Evolutionary conservation across 2,329 filamentous ascomycete species (phyloP), one percentile per base, ranked within the genome.

Genomic region (Pseudofabraea citricarpa): DNA sequence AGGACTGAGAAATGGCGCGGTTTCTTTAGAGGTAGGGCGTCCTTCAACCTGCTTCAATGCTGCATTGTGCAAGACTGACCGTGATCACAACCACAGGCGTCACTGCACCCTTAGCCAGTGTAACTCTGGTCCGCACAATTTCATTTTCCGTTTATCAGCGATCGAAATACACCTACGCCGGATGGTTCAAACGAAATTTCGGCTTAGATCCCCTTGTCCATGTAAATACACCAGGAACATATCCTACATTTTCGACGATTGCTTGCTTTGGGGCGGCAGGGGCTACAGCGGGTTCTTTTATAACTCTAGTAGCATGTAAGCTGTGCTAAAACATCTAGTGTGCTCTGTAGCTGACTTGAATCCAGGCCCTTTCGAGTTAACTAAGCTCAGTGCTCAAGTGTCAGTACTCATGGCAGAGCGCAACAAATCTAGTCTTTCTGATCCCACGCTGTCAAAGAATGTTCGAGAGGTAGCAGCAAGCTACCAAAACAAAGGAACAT

Each of bases 331-430:
- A 31, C 27, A 9, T 12, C 6, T 15, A 7, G 13, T 8, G 24
- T 8, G 8, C 13, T 8, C 10, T n/a, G 41, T 47, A 44, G 46
- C 48, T 49, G 42, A 52, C 43, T 32, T 7, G 10, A 12, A 9
- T 37, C 10, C 44, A 85, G 81, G 81, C 59, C 88, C 88, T 1
- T 94, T 94, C 60, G 88, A 94, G 64, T 74, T 94, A 63, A 90
- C 87, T n/a, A 94, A 94, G 64, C 73, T 93, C 46, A 90, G 85
- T 62, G 87, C 88, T 13, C 88, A 94, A 63, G 85, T 93, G 16
- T 90, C 88, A 2, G 85, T 90, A 9, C 70, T 91, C 46, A 79
- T 90, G 69, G 83, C 84, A 15, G 71, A 75, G 45, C 71, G 75
- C 51, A 71, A 72, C 48, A 68, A 71, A 36, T 60, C 63, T 13